Conservation (phyloP, 75 land plant genomes). For the Sequoiadendron giganteum region DNA sequence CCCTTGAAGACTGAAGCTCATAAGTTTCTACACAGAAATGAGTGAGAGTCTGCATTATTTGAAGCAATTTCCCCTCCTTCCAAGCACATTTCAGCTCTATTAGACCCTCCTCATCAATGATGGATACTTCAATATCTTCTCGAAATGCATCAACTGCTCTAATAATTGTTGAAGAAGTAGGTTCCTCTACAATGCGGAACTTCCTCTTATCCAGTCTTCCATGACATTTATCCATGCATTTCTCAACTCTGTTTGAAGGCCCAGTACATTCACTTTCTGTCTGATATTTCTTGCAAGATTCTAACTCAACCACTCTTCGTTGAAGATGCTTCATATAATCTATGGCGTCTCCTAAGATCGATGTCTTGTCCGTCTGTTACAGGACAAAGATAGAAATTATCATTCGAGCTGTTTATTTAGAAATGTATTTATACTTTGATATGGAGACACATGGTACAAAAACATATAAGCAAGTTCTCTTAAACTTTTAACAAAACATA, state of each 20-base stretch:
- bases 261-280: conserved; percentile 23
- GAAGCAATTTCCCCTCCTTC: conserved; percentile 58
- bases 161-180: conserved; percentile 15
- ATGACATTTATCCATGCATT: not conserved
- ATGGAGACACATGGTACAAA: too few species aligned
- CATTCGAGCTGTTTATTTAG: too few species aligned
- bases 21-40: conserved; percentile 49
- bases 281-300: conserved; percentile 30
- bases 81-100: conserved; percentile 67
- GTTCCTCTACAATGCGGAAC: conserved; percentile 22
- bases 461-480: too few species aligned
- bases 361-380: conserved; percentile 79
- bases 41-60: conserved; percentile 49
- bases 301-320: conserved; percentile 55
- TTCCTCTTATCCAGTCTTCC: conserved; percentile 37
- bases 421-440: too few species aligned
- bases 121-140: conserved; percentile 49
- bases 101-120: conserved; percentile 54
- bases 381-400: not conserved
- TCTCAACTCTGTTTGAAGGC: not conserved
- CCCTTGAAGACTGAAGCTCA: conserved; percentile 51
- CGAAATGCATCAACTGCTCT: conserved; percentile 21
- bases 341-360: conserved; percentile 81
- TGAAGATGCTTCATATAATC: conserved; percentile 79
- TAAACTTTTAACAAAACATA: too few species aligned